A percentile compares a stretch with the other conserved stretches of the same genome.
Evolutionary conservation across 1,284 basidiomycete species (phyloP).

Genomic region (Psilocybe mexicana): DNA sequence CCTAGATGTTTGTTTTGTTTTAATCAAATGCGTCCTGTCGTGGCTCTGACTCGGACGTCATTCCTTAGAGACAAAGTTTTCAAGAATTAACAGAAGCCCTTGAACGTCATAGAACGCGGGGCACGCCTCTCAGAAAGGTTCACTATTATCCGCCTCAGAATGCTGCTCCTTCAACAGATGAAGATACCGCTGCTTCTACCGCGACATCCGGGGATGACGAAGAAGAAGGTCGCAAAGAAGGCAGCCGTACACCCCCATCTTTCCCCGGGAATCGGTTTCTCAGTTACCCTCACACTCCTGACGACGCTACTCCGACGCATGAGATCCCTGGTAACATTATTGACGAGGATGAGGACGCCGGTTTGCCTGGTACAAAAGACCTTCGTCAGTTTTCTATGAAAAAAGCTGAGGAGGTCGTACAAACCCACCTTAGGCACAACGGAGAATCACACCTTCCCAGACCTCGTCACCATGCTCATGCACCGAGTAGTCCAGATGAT

Average conservation of each 20-base stretch:
- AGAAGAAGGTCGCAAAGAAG: background rate
- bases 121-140: slow-evolving; percentile 21
- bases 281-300: slow-evolving; percentile 3
- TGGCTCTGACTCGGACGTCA: background rate
- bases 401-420: slow-evolving; percentile 32
- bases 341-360: slow-evolving; percentile 41
- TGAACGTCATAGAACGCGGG: slow-evolving; percentile 18
- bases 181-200: background rate
- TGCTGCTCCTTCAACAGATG: slow-evolving; percentile 3
- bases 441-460: background rate
- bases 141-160: slow-evolving; percentile 33
- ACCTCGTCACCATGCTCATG: background rate
- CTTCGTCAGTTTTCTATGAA: slow-evolving; percentile 23
- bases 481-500: background rate
- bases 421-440: slow-evolving; percentile 14
- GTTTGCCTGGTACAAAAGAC: slow-evolving; percentile 37
- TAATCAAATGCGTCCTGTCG: background rate
- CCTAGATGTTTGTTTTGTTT: slow-evolving; percentile 40
- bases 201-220: background rate
- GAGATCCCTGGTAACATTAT: slow-evolving; percentile 44
- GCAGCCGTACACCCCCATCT: background rate
- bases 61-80: slow-evolving; percentile 49
- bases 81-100: slow-evolving; percentile 40
- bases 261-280: background rate
- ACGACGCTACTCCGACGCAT: slow-evolving; percentile 23